phyloP scores from a whole-genome alignment of 495 filamentous ascomycete species.

The Articulospora tetracladia region DNA sequence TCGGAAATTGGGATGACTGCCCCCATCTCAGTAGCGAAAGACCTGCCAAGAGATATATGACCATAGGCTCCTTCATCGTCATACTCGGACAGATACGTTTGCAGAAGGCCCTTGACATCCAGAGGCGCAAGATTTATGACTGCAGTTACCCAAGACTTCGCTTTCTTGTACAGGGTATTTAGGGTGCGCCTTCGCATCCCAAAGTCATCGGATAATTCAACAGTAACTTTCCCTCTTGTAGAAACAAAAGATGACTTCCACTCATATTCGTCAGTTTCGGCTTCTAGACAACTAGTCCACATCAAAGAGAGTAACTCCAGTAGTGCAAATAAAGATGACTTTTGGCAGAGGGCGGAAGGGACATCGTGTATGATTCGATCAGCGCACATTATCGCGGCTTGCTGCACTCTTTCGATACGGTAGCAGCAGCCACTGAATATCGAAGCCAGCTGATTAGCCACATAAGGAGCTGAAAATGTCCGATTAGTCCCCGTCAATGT shows the following conservation, averaged over 20 bases:
- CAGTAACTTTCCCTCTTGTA: constrained; percentile 62
- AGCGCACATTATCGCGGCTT: constrained; percentile 73
- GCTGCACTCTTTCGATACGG: constrained; percentile 83
- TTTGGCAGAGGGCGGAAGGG: constrained; percentile 87
- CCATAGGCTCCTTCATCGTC: constrained; percentile 84
- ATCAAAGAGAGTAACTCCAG: constrained; percentile 87
- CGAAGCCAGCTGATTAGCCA: constrained; percentile 80
- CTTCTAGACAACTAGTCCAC: constrained; percentile 92
- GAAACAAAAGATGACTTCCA: constrained; percentile 79
- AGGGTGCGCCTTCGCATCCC: constrained; percentile 72
- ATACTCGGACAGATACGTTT: constrained; percentile 93
- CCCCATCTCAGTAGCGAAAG: constrained; percentile 92
- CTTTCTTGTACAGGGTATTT: constrained; percentile 68
- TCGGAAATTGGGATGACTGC: constrained; percentile 83
- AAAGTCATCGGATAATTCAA: constrained; percentile 92
- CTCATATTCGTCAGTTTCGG: constrained; percentile 89
- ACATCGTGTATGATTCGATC: constrained; percentile 79
- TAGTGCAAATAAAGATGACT: constrained; percentile 83
- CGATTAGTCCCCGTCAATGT: constrained; percentile 66
- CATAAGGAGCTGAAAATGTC: constrained; percentile 74
- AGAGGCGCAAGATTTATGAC: constrained; percentile 83
- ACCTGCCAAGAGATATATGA: constrained; percentile 88
- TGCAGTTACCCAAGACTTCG: constrained; percentile 72
- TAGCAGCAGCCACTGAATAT: constrained; percentile 90
- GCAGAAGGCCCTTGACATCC: constrained; percentile 91